Conservation (phyloP, 176 grass and related monocot genomes). For the Eragrostis curvula region DNA sequence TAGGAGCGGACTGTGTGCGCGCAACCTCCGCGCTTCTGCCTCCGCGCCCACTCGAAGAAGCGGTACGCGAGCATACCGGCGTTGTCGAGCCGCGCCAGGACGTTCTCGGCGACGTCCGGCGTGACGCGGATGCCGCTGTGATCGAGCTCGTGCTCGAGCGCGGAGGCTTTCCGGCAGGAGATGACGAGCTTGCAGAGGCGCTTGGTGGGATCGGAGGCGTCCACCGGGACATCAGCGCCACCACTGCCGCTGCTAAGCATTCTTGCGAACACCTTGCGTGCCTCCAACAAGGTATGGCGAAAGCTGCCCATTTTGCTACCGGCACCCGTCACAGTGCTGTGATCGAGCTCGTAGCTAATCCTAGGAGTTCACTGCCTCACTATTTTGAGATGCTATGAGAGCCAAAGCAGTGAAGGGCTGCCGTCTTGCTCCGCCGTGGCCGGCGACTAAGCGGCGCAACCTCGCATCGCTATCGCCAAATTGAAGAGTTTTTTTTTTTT, state of each 20-base stretch:
- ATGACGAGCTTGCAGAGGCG: conserved; percentile 70
- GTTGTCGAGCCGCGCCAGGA: conserved; percentile 77
- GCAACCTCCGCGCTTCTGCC: conserved; percentile 56
- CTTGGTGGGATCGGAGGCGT: conserved; percentile 38
- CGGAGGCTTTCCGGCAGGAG: conserved; percentile 51
- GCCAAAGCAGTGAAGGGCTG: background rate
- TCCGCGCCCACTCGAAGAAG: conserved; percentile 86
- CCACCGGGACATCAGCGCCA: background rate
- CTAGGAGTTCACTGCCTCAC: background rate
- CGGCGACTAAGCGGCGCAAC: background rate
- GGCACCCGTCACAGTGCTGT: background rate
- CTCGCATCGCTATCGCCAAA: background rate
- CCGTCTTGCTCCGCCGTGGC: conserved; percentile 7
- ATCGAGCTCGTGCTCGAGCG: conserved; percentile 75
- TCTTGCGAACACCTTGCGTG: conserved; percentile 69
- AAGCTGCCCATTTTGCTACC: background rate
- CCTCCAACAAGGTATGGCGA: conserved; percentile 23
- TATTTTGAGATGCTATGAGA: background rate
- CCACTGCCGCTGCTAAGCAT: conserved; percentile 57
- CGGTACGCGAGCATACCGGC: conserved; percentile 88
- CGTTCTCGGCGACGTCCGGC: conserved; percentile 57
- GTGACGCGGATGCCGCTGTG: conserved; percentile 64
- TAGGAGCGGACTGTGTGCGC: conserved; percentile 70
- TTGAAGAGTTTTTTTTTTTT: too few species aligned
- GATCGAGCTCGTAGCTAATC: background rate